These are phyloP conservation scores for Zymoseptoria passerinii DNA, from an alignment of 2,329 filamentous ascomycete species.

Conservation along the genomic window DNA sequence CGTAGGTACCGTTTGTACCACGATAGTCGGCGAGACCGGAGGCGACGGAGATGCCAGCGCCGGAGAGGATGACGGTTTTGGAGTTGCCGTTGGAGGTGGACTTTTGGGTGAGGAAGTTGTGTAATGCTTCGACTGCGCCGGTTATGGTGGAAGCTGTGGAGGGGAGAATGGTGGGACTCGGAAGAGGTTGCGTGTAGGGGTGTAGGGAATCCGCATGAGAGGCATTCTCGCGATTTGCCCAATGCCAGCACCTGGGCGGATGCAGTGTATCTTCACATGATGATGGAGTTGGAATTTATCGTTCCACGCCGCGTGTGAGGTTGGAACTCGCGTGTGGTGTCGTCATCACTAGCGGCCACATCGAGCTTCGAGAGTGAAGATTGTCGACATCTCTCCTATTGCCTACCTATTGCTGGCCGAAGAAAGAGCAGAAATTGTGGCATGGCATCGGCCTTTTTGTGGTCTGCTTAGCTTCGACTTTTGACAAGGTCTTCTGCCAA, in stretches of 20 bases:
- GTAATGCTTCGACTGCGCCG: slow-evolving; percentile 69
- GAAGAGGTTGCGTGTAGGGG: slow-evolving; percentile 77
- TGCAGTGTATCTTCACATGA: background rate
- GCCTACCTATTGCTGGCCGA: too few species aligned
- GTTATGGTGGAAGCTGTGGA: slow-evolving; percentile 58
- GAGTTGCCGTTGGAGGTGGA: slow-evolving; percentile 30
- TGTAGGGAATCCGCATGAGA: slow-evolving; percentile 84
- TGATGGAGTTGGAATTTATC: background rate
- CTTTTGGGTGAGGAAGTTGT: slow-evolving; percentile 58
- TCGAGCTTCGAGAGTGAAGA: too few species aligned
- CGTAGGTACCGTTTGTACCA: slow-evolving; percentile 82
- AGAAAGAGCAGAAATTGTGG: too few species aligned
- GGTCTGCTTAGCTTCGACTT: too few species aligned
- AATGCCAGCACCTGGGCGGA: background rate
- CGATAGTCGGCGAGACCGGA: slow-evolving; percentile 91
- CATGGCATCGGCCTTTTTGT: too few species aligned
- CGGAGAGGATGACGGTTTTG: slow-evolving; percentile 60
- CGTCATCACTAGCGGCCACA: background rate
- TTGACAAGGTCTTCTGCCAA: too few species aligned
- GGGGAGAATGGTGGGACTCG: slow-evolving; percentile 67
- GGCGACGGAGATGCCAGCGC: slow-evolving; percentile 86
- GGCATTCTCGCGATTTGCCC: slow-evolving; percentile 13
- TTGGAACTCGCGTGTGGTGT: background rate
- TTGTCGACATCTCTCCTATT: too few species aligned
- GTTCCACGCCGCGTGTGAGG: background rate